phyloP scores from a whole-genome alignment of 2,329 filamentous ascomycete species.

The Aureobasidium lini region DNA sequence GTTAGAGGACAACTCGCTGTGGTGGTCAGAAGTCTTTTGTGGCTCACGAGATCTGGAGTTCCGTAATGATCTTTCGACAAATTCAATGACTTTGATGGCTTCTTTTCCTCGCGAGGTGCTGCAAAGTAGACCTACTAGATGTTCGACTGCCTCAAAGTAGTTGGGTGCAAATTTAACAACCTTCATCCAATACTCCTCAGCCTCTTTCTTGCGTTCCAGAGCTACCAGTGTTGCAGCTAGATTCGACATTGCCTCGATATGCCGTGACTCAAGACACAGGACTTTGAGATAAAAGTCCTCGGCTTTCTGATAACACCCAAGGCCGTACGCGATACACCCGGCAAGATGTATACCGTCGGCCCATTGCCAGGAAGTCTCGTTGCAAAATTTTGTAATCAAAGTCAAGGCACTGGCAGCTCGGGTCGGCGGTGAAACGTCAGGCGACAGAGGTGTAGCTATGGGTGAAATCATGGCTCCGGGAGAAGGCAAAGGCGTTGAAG shows the following conservation, averaged over 20 bases:
- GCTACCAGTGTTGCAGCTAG: slow-evolving; percentile 83
- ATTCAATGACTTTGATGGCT: slow-evolving; percentile 79
- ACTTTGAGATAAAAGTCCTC: slow-evolving; percentile 67
- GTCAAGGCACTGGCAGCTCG: slow-evolving; percentile 62
- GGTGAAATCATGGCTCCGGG: slow-evolving; percentile 27
- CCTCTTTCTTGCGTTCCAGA: slow-evolving; percentile 72
- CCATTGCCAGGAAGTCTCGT: slow-evolving; percentile 80
- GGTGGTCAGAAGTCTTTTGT: slow-evolving; percentile 44
- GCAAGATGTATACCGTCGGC: slow-evolving; percentile 85
- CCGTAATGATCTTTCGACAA: slow-evolving; percentile 68
- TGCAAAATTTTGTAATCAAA: slow-evolving; percentile 65
- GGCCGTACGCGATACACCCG: slow-evolving; percentile 83
- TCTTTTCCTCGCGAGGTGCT: slow-evolving; percentile 72
- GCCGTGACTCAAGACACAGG: slow-evolving; percentile 55
- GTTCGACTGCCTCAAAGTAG: slow-evolving; percentile 92
- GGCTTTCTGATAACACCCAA: slow-evolving; percentile 75
- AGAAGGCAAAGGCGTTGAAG: slow-evolving; percentile 1
- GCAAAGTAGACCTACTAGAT: slow-evolving; percentile 82
- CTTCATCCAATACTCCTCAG: slow-evolving; percentile 74
- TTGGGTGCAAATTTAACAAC: slow-evolving; percentile 78
- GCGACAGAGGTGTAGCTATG: slow-evolving; percentile 25
- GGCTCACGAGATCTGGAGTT: slow-evolving; percentile 39
- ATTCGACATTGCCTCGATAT: slow-evolving; percentile 91
- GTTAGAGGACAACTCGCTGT: slow-evolving; percentile 51
- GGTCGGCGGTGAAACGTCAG: slow-evolving; percentile 33